Conservation (phyloP, 1,139 yeast species). For the Candida sojae region DNA sequence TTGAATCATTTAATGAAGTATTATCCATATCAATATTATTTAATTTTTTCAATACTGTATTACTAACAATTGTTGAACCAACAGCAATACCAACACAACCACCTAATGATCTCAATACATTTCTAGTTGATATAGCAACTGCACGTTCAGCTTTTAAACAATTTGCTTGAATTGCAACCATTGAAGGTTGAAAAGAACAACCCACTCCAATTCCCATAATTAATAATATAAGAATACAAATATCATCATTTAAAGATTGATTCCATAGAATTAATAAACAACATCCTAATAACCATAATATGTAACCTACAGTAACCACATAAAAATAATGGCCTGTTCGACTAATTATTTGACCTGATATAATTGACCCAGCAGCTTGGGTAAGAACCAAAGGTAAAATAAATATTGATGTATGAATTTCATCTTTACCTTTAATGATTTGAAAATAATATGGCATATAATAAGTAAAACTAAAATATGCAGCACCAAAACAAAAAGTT, state of each 20-base stretch:
- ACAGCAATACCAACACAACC: slow-evolving; percentile 45
- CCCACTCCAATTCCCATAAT: slow-evolving; percentile 49
- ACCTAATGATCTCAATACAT: slow-evolving; percentile 54
- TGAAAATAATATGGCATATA: slow-evolving; percentile 55
- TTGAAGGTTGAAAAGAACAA: slow-evolving; percentile 35
- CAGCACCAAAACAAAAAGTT: slow-evolving; percentile 51
- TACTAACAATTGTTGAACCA: slow-evolving; percentile 27
- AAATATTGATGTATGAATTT: slow-evolving; percentile 40
- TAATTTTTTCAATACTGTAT: slow-evolving; percentile 18
- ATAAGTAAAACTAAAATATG: slow-evolving; percentile 45
- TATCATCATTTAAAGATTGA: slow-evolving; percentile 30
- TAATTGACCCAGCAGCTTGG: slow-evolving; percentile 40
- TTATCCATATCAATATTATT: background rate
- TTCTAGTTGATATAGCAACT: slow-evolving; percentile 55
- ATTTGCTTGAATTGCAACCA: slow-evolving; percentile 59
- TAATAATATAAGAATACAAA: slow-evolving; percentile 34
- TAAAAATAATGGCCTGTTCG: slow-evolving; percentile 43
- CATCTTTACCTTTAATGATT: slow-evolving; percentile 43
- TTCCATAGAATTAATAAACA: slow-evolving; percentile 40
- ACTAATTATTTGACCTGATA: slow-evolving; percentile 47
- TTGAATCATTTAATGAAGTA: slow-evolving; percentile 14
- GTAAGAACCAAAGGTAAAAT: slow-evolving; percentile 44
- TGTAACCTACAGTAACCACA: slow-evolving; percentile 44
- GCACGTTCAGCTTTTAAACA: slow-evolving; percentile 53
- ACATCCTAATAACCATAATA: slow-evolving; percentile 43